Evolutionary conservation across 352 stramenopile genomes (phyloP), one percentile per base, ranked within the genome.

Genomic region (Globisporangium okanoganense): DNA sequence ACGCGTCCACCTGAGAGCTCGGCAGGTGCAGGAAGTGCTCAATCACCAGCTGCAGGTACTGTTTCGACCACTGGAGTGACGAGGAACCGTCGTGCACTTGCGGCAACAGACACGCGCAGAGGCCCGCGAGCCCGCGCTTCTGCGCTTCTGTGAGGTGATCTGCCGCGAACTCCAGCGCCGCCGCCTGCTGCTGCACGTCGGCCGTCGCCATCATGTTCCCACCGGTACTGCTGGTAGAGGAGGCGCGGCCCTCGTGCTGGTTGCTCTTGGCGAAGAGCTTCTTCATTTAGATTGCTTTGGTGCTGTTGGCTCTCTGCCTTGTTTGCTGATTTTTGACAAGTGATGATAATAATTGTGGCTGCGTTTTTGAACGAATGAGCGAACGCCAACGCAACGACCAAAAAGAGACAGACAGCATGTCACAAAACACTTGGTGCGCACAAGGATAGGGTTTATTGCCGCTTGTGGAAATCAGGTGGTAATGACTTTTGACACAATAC

Each of bases 21-120:
- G 74, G 65, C 16, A 94, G 67, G n/a, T 47, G 65, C 24, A 91
- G 61, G 14, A 92, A 94, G 18, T 69, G 45, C 50, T 90, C 82
- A 0, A 91, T 59, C 1, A 94, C 38, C 16, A 94, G 55, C 53
- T 79, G 65, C 18, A 92, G 72, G 67, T 83, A 95, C 4, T 56
- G 54, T 62, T 80, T 73, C 38, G 80, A 88, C 85, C 85, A 95
- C 50, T 67, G 41, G 10, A 76, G 67, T 2, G 71, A 71, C 2
- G 38, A 58, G 9, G 85, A 93, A 24, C 80, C 81, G 59, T 95
- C 83, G 22, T 84, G 84, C 13, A 91, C 80, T 0, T 66, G 65
- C 1, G 78, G 76, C 6, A 95, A 66, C 25, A 92, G 64, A 62
- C 84, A 93, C 20, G 82, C 85, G 18, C 73, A 82, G 43, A 92